These are phyloP conservation scores for Podospora fimiseda DNA, from an alignment of 495 filamentous ascomycete species.

Conservation along the genomic window DNA sequence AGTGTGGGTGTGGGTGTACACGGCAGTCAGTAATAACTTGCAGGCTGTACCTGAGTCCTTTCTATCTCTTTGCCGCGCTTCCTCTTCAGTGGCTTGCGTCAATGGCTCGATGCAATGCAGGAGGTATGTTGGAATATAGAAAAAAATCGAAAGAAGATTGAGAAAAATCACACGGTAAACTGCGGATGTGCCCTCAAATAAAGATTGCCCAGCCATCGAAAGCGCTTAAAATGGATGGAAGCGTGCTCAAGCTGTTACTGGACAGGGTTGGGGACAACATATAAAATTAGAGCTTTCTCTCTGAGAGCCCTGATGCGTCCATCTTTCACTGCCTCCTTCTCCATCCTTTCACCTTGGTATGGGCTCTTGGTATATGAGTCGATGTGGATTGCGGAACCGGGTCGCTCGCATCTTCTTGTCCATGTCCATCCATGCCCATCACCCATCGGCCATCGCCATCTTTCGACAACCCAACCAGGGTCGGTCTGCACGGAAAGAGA, in stretches of 20 bases:
- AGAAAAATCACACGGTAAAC: conserved; percentile 1
- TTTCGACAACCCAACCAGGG: background rate
- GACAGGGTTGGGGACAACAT: conserved; percentile 20
- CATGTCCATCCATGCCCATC: background rate
- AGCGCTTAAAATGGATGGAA: conserved; percentile 26
- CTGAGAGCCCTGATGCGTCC: conserved; percentile 4
- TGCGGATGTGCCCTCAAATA: conserved; percentile 24
- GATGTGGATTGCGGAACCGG: conserved; percentile 2
- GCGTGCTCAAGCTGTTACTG: conserved; percentile 29
- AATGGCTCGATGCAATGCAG: conserved; percentile 2
- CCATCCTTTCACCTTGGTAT: background rate
- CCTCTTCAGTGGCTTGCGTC: background rate
- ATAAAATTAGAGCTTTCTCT: conserved; percentile 29
- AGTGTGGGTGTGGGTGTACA: background rate
- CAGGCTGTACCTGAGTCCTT: background rate
- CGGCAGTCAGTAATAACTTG: background rate
- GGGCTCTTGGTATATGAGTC: conserved; percentile 1
- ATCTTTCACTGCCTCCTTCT: conserved; percentile 7
- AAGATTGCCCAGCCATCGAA: conserved; percentile 20
- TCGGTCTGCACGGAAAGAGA: conserved; percentile 18
- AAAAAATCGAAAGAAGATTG: conserved; percentile 9
- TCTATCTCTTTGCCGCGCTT: conserved; percentile 1
- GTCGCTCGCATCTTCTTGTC: background rate
- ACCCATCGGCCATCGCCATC: background rate
- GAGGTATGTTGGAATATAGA: conserved; percentile 5